A percentile compares a stretch with the other conserved stretches of the same genome.
phyloP scores from a whole-genome alignment of 192 early-diverging fungal species.

The Podila verticillata region DNA sequence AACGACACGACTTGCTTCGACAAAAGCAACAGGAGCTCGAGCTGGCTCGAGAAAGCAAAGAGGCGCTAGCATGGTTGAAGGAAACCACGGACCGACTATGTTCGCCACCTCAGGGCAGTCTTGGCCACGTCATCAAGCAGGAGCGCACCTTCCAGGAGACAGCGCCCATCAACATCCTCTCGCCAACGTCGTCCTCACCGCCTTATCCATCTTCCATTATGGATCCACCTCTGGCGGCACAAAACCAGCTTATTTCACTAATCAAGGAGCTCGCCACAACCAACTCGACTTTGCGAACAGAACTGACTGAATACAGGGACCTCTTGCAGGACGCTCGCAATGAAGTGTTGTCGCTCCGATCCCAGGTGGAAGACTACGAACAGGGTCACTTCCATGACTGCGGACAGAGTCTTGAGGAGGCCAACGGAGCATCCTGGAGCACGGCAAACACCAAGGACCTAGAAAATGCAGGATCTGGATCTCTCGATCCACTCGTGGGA shows the following conservation, averaged over 20 bases:
- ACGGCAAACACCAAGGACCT: not conserved
- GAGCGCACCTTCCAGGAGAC: conserved; percentile 21
- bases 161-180: conserved; percentile 21
- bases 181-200: conserved; percentile 24
- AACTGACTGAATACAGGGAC: conserved; percentile 59
- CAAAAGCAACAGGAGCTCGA: conserved; percentile 35
- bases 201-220: conserved; percentile 20
- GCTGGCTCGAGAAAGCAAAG: conserved; percentile 41
- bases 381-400: conserved; percentile 37
- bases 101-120: conserved; percentile 45
- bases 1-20: conserved; percentile 32
- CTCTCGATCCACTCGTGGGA: conserved; percentile 6
- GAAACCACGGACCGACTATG: conserved; percentile 38
- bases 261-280: conserved; percentile 67
- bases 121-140: conserved; percentile 42
- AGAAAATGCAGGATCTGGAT: not conserved
- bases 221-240: conserved; percentile 48
- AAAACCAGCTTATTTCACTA: conserved; percentile 55
- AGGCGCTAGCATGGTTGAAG: conserved; percentile 47
- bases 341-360: conserved; percentile 53
- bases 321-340: conserved; percentile 55
- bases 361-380: conserved; percentile 56
- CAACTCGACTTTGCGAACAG: conserved; percentile 58
- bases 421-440: conserved; percentile 3
- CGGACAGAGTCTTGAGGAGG: not conserved